These are phyloP conservation scores for Tricharina praecox DNA, from an alignment of 495 filamentous ascomycete species.

Conservation along the genomic window DNA sequence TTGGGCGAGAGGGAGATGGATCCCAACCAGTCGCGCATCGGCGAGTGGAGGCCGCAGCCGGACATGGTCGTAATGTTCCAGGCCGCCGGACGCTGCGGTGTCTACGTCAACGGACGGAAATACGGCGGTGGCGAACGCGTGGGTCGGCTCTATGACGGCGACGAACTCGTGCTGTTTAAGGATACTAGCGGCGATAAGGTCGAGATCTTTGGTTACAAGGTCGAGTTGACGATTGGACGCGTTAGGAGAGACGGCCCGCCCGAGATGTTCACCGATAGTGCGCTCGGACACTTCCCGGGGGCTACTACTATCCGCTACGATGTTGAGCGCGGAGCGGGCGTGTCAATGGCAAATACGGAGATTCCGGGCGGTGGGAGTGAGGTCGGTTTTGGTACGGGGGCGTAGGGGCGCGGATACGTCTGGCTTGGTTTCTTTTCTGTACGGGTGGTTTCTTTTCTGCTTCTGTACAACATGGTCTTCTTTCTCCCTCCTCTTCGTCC, in stretches of 20 bases:
- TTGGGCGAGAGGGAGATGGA: neutral
- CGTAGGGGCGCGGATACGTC: neutral
- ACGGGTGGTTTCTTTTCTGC: too few species aligned
- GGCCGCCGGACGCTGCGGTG: conserved; percentile 13
- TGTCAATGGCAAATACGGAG: neutral
- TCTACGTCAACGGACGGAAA: conserved; percentile 17
- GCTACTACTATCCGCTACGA: neutral
- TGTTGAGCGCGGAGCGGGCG: neutral
- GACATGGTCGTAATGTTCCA: conserved; percentile 20
- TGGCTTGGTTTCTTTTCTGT: neutral
- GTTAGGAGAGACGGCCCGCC: neutral
- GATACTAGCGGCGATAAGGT: conserved; percentile 5
- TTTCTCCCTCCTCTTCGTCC: too few species aligned
- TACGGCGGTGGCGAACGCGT: conserved; percentile 7
- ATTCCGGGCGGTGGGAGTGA: neutral
- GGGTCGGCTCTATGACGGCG: conserved; percentile 16
- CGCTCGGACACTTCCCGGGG: neutral
- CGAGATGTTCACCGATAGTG: too few species aligned
- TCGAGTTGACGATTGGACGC: conserved; percentile 15
- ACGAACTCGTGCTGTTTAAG: conserved; percentile 18
- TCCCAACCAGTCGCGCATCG: conserved; percentile 4
- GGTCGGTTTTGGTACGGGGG: neutral
- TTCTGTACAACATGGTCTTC: too few species aligned
- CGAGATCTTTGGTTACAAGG: conserved; percentile 19
- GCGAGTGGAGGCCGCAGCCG: conserved; percentile 7